Conservation (phyloP, 108 stramenopile genomes). For the Pseudonitzschia multistriata region DNA sequence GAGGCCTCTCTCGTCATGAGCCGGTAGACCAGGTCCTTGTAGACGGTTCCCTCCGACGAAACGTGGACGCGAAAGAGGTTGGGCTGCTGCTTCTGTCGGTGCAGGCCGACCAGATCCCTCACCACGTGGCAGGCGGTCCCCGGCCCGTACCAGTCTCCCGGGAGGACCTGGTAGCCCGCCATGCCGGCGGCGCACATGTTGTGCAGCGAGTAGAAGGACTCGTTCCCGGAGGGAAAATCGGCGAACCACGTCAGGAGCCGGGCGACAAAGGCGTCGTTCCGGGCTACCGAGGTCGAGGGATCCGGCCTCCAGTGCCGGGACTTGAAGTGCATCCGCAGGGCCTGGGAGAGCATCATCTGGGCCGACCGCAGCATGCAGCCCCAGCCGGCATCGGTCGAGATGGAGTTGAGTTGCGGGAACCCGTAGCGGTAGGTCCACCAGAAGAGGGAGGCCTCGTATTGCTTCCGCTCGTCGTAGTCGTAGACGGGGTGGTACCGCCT, state of each 20-base stretch:
- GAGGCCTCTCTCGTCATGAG: conserved; percentile 58
- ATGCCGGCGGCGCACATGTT: conserved; percentile 86
- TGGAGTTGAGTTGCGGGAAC: conserved; percentile 73
- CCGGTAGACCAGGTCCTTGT: conserved; percentile 61
- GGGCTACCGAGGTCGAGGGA: conserved; percentile 13
- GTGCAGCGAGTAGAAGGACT: conserved; percentile 68
- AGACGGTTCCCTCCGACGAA: conserved; percentile 82
- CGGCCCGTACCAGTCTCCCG: conserved; percentile 92
- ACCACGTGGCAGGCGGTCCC: conserved; percentile 80
- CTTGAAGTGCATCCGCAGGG: conserved; percentile 71
- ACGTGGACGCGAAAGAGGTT: conserved; percentile 66
- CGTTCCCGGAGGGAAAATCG: conserved; percentile 61
- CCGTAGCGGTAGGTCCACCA: conserved; percentile 81
- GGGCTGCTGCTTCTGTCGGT: conserved; percentile 33
- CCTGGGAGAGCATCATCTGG: conserved; percentile 94
- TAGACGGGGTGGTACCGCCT: conserved; percentile 44
- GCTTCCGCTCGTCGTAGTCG: conserved; percentile 32
- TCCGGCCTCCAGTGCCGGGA: conserved; percentile 54
- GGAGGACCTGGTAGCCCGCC: conserved; percentile 65
- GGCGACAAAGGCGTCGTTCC: conserved; percentile 46
- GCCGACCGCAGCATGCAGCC: conserved; percentile 98
- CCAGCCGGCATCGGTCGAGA: conserved; percentile 94
- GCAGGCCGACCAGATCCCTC: conserved; percentile 65
- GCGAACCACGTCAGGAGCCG: conserved; percentile 73
- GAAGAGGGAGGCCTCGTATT: conserved; percentile 53